Base-by-base conservation (phyloP, 23 red algal genomes). In the Gracilaria caudata region DNA sequence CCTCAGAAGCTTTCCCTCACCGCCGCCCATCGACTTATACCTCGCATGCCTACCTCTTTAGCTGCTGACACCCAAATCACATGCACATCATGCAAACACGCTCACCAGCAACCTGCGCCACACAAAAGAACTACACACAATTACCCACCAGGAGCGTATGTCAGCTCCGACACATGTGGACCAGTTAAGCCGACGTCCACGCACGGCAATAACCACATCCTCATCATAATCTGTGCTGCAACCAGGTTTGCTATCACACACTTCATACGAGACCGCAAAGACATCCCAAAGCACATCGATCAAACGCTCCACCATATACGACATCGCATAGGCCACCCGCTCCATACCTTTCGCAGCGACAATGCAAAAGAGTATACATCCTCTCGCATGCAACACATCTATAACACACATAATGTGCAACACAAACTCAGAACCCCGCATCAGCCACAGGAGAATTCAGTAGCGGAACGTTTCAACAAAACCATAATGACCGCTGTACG, bases 381-480 rank as follows among this genome's bases (percentile, higher is more conserved):
- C 1, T 1, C 14, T 2, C 4, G 30, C 21, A 54, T 81, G 58
- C n/a, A 29, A 64, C 4, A 64, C 2, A 64, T 32, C 2, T 64
- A 64, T 32, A 32, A 19, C 21, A 30, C 24, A 64, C 12, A 64
- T 30, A 2, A 24, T 6, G 3, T 64, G 4, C 24, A 28, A 12
- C 25, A 64, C 58, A 21, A 64, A 6, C 1, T 30, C 51, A 0
- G 58, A 9, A 66, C 34, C 0, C 82, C 64, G n/a, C 45, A 75
- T 34, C 35, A 23, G 14, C 82, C 82, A 2, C 29, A 86, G 21
- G 70, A 54, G 19, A 86, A 86, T 25, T n/a, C 58, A 13, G 16
- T 55, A 0, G 82, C 82, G 14, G 64, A 86, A n/a, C 82, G 82
- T 3, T 10, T 86, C 0, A 86, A 86, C 34, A 34, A 64, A 10